phyloP scores from a whole-genome alignment of 768 basidiomycete genomes.

The Chalciporus piperatus region DNA sequence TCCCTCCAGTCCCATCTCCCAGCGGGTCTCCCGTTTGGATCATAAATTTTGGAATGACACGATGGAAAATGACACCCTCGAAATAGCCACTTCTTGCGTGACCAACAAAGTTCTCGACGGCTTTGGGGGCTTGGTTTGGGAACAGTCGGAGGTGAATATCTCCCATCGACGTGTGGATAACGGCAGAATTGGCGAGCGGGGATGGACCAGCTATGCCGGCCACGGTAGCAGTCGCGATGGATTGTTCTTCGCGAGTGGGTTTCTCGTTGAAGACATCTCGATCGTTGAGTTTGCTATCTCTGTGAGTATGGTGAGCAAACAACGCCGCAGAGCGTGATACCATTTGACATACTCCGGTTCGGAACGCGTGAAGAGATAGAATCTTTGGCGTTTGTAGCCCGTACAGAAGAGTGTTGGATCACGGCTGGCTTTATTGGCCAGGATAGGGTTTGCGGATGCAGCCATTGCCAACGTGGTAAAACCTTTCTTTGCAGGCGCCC shows the following conservation, averaged over 20 bases:
- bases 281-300: slow-evolving; percentile 83
- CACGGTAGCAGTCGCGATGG: slow-evolving; percentile 64
- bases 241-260: slow-evolving; percentile 94
- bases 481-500: slow-evolving; percentile 85
- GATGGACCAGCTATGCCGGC: slow-evolving; percentile 56
- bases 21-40: slow-evolving; percentile 94
- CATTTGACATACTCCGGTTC: slow-evolving; percentile 75
- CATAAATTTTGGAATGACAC: slow-evolving; percentile 98
- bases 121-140: slow-evolving; percentile 89
- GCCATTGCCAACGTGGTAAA: slow-evolving; percentile 90
- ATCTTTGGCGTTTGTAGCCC: slow-evolving; percentile 87
- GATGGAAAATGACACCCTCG: slow-evolving; percentile 93
- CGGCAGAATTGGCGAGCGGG: slow-evolving; percentile 72
- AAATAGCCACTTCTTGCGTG: slow-evolving; percentile 88
- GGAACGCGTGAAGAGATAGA: slow-evolving; percentile 90
- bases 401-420: slow-evolving; percentile 94
- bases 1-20: slow-evolving; percentile 93
- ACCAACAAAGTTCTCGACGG: slow-evolving; percentile 97
- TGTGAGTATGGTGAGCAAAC: slow-evolving; percentile 27
- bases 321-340: not conserved
- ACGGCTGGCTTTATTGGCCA: slow-evolving; percentile 77
- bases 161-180: slow-evolving; percentile 93
- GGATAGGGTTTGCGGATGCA: slow-evolving; percentile 91
- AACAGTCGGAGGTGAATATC: slow-evolving; percentile 89
- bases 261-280: slow-evolving; percentile 98